phyloP scores from a whole-genome alignment of 441 rosid genomes.

The Croton laevigatus region DNA sequence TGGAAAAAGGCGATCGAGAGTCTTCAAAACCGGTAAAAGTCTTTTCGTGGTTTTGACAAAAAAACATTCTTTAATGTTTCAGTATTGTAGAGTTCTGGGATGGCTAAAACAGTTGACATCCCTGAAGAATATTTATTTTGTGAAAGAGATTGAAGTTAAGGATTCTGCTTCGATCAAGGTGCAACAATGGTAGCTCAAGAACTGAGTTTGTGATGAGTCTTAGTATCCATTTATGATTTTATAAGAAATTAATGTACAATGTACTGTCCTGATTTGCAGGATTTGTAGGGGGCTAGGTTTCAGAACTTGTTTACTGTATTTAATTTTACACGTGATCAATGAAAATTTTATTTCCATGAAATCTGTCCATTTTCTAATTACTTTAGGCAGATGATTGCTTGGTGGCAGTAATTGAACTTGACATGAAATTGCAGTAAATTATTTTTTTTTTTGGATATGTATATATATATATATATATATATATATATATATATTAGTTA shows the following conservation, averaged over 20 bases:
- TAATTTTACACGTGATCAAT: constrained; percentile 28
- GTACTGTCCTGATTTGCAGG: constrained; percentile 15
- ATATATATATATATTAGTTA: too few species aligned
- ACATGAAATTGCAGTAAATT: too few species aligned
- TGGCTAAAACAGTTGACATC: constrained; percentile 10
- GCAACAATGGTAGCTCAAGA: constrained; percentile 17
- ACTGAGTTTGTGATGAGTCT: constrained; percentile 14
- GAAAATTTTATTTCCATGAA: constrained; percentile 20
- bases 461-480: too few species aligned
- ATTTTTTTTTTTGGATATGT: too few species aligned
- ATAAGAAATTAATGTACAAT: constrained; percentile 19
- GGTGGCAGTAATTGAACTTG: too few species aligned
- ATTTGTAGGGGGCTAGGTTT: constrained; percentile 12
- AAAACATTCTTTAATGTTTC: constrained; percentile 24
- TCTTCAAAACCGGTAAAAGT: constrained; percentile 71
- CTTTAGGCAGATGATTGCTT: too few species aligned
- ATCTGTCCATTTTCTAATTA: neutral
- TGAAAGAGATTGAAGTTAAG: constrained; percentile 25
- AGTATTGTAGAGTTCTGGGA: constrained; percentile 20
- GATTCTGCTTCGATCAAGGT: constrained; percentile 28
- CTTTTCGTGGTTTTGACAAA: constrained; percentile 6
- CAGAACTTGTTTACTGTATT: constrained; percentile 25
- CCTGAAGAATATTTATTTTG: constrained; percentile 25
- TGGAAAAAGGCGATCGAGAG: constrained; percentile 96
- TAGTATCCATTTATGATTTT: constrained; percentile 10